Conservation (phyloP, 192 early-diverging fungal genomes). For the Entomortierella lignicola region DNA sequence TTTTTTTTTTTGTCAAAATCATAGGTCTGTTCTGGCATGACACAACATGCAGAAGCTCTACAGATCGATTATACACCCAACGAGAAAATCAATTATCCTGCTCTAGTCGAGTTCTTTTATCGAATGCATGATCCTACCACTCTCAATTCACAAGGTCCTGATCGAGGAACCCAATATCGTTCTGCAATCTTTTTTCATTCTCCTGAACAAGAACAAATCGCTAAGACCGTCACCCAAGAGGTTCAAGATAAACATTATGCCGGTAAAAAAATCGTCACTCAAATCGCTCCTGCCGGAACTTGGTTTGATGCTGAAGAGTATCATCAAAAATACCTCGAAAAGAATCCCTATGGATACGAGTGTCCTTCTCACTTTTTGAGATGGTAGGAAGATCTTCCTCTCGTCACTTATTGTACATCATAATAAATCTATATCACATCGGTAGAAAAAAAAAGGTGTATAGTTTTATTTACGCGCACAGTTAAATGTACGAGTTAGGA, state of each 20-base stretch:
- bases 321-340: constrained; percentile 80
- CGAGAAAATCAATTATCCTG: constrained; percentile 67
- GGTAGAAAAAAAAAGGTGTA: too few species aligned
- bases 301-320: constrained; percentile 87
- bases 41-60: constrained; percentile 87
- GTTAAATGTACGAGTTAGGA: too few species aligned
- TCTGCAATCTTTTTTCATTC: constrained; percentile 88
- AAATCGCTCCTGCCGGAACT: constrained; percentile 71
- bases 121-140: constrained; percentile 89
- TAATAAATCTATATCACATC: too few species aligned
- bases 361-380: constrained; percentile 43
- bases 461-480: too few species aligned
- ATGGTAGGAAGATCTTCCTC: constrained; percentile 3
- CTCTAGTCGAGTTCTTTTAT: constrained; percentile 85
- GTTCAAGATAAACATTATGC: constrained; percentile 67
- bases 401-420: too few species aligned
- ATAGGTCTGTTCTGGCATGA: constrained; percentile 75
- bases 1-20: constrained; percentile 4
- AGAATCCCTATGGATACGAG: constrained; percentile 83
- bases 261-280: constrained; percentile 69
- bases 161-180: constrained; percentile 87
- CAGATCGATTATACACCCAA: constrained; percentile 79
- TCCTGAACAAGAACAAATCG: constrained; percentile 74
- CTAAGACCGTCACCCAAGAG: constrained; percentile 71
- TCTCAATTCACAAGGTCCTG: constrained; percentile 82